phyloP scores from a whole-genome alignment of 306 rosid genomes.

The Vachellia collinsii region DNA sequence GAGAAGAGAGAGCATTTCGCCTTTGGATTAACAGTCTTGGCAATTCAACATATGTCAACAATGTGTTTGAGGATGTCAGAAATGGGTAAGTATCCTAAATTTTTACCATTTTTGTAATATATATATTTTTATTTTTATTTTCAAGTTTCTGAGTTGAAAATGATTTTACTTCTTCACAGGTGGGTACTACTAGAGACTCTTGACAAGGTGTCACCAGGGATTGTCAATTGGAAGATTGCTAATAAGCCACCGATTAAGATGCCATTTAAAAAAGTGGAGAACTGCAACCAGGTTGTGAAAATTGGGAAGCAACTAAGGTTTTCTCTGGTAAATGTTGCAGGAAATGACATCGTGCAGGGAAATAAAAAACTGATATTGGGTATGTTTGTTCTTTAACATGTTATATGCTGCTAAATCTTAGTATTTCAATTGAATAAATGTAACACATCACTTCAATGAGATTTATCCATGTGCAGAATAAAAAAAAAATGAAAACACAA shows the following conservation, averaged over 20 bases:
- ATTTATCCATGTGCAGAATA: neutral
- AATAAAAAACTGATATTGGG: slow-evolving; percentile 88
- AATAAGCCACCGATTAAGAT: slow-evolving; percentile 96
- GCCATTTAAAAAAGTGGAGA: slow-evolving; percentile 97
- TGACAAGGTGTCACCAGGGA: slow-evolving; percentile 88
- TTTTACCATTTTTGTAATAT: no score
- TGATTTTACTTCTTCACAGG: slow-evolving; percentile 50
- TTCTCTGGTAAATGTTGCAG: slow-evolving; percentile 92
- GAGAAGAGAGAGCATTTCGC: no score
- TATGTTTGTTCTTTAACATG: slow-evolving; percentile 32
- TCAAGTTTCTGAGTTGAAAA: slow-evolving; percentile 17
- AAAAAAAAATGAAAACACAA: neutral
- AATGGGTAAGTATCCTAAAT: no score
- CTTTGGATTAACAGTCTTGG: no score
- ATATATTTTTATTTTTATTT: neutral
- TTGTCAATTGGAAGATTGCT: slow-evolving; percentile 92
- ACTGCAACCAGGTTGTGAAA: slow-evolving; percentile 93
- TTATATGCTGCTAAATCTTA: neutral
- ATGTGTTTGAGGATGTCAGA: no score
- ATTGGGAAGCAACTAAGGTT: slow-evolving; percentile 88
- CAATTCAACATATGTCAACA: no score
- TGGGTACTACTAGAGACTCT: slow-evolving; percentile 91
- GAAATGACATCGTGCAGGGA: slow-evolving; percentile 97
- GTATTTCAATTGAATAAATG: slow-evolving; percentile 14
- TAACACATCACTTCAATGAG: neutral